phyloP scores from a whole-genome alignment of 768 basidiomycete species.

The Leccinum fibrillosum region DNA sequence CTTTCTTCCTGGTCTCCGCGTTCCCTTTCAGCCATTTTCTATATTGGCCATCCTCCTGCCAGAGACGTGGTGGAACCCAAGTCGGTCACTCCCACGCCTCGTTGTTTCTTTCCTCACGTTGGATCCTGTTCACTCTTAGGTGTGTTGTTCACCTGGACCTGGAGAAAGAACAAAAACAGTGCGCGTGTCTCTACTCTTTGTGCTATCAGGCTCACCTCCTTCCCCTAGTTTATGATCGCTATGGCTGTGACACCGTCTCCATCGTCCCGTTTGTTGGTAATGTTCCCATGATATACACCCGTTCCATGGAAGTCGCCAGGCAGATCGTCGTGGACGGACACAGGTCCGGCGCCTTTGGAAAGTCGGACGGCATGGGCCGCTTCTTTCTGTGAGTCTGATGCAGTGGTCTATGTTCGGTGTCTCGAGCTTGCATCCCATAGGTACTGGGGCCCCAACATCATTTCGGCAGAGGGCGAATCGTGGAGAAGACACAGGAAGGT shows the following conservation, averaged over 20 bases:
- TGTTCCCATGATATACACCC: constrained; percentile 20
- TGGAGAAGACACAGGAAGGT: constrained; percentile 24
- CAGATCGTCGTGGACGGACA: constrained; percentile 20
- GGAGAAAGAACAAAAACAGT: constrained; percentile 21
- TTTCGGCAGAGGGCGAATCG: constrained; percentile 8
- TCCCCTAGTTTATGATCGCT: constrained; percentile 17
- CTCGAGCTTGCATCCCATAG: constrained; percentile 4
- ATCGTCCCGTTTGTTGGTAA: constrained; percentile 20
- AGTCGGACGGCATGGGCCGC: constrained; percentile 6
- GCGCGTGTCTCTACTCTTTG: background rate
- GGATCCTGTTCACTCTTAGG: constrained; percentile 3
- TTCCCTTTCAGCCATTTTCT: constrained; percentile 20
- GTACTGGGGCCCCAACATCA: constrained; percentile 19
- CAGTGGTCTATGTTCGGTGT: background rate
- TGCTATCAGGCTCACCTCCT: background rate
- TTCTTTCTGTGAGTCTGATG: constrained; percentile 18
- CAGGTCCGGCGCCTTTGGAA: constrained; percentile 18
- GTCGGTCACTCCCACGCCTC: constrained; percentile 1
- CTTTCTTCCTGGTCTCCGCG: constrained; percentile 17
- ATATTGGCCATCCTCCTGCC: constrained; percentile 9
- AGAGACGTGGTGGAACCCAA: constrained; percentile 21
- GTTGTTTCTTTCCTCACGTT: background rate
- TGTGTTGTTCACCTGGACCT: constrained; percentile 19
- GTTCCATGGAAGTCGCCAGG: constrained; percentile 18
- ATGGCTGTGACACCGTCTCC: constrained; percentile 20